Evolutionary conservation across 1,139 yeast genomes (phyloP).

Genomic region (Geotrichum phurueaensis): DNA sequence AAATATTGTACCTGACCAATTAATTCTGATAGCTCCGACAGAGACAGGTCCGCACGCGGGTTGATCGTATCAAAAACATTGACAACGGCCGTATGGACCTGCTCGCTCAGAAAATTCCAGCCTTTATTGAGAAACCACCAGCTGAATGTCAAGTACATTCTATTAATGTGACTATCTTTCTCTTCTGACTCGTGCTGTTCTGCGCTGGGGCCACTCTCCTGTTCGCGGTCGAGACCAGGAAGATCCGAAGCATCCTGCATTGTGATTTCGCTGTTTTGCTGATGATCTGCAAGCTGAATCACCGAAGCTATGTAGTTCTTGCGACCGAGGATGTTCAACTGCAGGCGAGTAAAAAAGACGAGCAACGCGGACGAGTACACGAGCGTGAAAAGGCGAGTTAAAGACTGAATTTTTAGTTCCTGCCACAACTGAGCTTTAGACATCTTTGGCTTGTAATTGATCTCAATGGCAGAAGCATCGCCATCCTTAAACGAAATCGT

Average conservation of each 20-base stretch:
- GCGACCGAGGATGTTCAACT: slow-evolving; percentile 81
- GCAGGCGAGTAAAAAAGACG: slow-evolving; percentile 72
- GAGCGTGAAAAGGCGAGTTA: slow-evolving; percentile 68
- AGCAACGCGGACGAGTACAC: slow-evolving; percentile 65
- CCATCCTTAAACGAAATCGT: slow-evolving; percentile 2
- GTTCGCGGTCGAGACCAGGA: slow-evolving; percentile 7
- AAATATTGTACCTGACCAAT: slow-evolving; percentile 40
- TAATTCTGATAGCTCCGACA: slow-evolving; percentile 53
- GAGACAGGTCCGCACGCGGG: slow-evolving; percentile 65
- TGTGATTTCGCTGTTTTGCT: slow-evolving; percentile 19
- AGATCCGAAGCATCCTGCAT: slow-evolving; percentile 5
- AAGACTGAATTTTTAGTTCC: slow-evolving; percentile 63
- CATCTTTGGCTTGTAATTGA: slow-evolving; percentile 25
- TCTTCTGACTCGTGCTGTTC: slow-evolving; percentile 25
- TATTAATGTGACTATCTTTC: slow-evolving; percentile 45
- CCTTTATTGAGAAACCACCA: slow-evolving; percentile 96
- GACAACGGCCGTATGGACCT: slow-evolving; percentile 53
- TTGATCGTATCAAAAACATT: slow-evolving; percentile 55
- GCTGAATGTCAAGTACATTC: slow-evolving; percentile 76
- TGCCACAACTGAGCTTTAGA: slow-evolving; percentile 80
- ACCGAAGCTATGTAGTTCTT: slow-evolving; percentile 79
- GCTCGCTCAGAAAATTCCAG: slow-evolving; percentile 54
- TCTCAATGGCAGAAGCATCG: slow-evolving; percentile 12
- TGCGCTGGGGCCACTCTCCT: background rate
- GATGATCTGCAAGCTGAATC: slow-evolving; percentile 52